A percentile compares a stretch with the other conserved stretches of the same genome.
phyloP scores from a whole-genome alignment of 1,284 basidiomycete species.

The Phlebopus sp. region DNA sequence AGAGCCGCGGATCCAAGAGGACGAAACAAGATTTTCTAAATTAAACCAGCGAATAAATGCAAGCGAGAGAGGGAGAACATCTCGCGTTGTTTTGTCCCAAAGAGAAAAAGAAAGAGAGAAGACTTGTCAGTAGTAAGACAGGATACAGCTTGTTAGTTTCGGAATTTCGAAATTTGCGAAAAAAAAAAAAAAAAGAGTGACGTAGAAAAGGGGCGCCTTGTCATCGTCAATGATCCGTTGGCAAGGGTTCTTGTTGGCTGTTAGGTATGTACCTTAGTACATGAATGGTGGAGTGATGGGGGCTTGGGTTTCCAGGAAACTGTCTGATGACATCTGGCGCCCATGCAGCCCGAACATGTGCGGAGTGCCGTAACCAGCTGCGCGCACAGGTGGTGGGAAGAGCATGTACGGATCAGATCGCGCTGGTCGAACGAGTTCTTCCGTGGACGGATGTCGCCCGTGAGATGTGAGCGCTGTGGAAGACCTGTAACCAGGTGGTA shows the following conservation, averaged over 20 bases:
- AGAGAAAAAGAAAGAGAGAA: neutral
- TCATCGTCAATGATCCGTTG: constrained; percentile 4
- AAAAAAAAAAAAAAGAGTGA: neutral
- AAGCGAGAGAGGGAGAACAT: neutral
- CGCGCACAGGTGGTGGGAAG: constrained; percentile 16
- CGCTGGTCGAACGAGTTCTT: constrained; percentile 2
- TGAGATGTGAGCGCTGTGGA: constrained; percentile 8
- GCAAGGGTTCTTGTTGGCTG: constrained; percentile 3
- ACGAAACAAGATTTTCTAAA: constrained; percentile 4
- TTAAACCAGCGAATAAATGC: constrained; percentile 1
- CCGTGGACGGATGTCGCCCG: constrained; percentile 6
- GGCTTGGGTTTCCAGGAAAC: constrained; percentile 21
- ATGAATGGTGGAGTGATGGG: constrained; percentile 23
- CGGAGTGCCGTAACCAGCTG: constrained; percentile 10
- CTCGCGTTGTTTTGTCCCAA: neutral
- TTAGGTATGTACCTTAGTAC: too few species aligned
- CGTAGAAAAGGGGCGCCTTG: constrained; percentile 1
- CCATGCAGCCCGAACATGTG: constrained; percentile 13
- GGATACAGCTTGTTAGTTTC: neutral
- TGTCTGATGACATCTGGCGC: constrained; percentile 27
- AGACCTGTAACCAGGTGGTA: constrained; percentile 24
- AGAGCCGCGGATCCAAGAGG: neutral
- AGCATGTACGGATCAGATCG: constrained; percentile 3
- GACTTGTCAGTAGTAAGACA: too few species aligned
- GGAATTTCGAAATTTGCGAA: neutral